Base-by-base conservation (phyloP, 257 asterid species). In the Petunia secreta region DNA sequence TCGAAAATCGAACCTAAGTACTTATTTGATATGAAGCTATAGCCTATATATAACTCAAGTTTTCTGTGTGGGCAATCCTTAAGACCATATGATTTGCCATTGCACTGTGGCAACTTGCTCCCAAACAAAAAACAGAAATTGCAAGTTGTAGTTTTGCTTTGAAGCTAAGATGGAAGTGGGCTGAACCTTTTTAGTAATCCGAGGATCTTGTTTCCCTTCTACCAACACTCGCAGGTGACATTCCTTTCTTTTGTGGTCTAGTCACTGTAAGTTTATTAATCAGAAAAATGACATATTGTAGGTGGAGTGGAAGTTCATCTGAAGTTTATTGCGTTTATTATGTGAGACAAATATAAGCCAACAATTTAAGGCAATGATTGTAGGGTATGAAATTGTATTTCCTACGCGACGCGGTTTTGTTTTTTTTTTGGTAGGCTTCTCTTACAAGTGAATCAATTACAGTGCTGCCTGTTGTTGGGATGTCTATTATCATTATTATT, bases 101-200 rank as follows among this genome's bases (percentile, higher is more conserved):
- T 46, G 43, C 77, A 69, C 59, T 69, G 38, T 69, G 77, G 41
- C 59, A 69, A 69, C 25, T 69, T 69, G 25, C 62, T 11, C 1
- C 75, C 16, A 67, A 67, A 38, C 0, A 34, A 71, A 10, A 8
- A 25, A 34, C 60, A 48, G 6, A 71, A 73, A 50, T 2, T 73
- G 78, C 46, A 66, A 73, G n/a, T 38, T 5, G 25, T 8, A 52
- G 13, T 76, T 63, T 84, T 46, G 79, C 83, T 80, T 80, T 79
- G 80, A 83, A 80, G 79, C 79, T 38, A 83, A 83, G 86, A 66
- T 58, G 65, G 60, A 53, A 64, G 78, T 4, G 48, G 44, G 52
- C 10, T 80, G 0, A 25, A 25, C 25, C 25, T 25, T 25, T 25
- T 25, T 25, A 25, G 25, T 25, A 25, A 25, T 25, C 25, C 25